Percentiles rank a stretch among this genome's conserved stretches.
Evolutionary conservation across 768 basidiomycete genomes (phyloP).

Genomic region (Mycena venus): DNA sequence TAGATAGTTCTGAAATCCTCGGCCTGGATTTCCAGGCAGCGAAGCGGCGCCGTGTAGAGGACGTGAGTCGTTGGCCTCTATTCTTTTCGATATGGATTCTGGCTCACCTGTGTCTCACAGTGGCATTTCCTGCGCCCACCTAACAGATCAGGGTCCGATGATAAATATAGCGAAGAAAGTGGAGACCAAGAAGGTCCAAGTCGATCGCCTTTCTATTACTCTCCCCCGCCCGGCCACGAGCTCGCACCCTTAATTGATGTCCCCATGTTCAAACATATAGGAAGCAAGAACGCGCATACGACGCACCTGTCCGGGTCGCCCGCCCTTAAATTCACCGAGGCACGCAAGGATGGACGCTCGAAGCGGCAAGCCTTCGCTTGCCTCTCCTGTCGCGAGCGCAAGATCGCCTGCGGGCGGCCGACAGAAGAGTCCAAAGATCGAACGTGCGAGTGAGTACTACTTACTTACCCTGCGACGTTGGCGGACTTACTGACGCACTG

Average conservation of each 20-base stretch:
- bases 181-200: background rate
- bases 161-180: background rate
- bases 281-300: background rate
- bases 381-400: slow-evolving; percentile 16
- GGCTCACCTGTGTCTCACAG: background rate
- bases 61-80: background rate
- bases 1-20: background rate
- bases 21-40: background rate
- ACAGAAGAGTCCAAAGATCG: background rate
- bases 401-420: slow-evolving; percentile 17
- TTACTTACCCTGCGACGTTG: no score
- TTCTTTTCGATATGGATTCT: background rate
- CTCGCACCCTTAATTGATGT: background rate
- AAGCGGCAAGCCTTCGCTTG: slow-evolving; percentile 10
- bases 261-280: background rate
- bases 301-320: background rate
- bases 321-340: slow-evolving; percentile 8
- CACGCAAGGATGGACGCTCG: slow-evolving; percentile 4
- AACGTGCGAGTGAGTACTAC: slow-evolving; percentile 14
- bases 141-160: background rate
- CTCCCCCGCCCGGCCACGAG: background rate
- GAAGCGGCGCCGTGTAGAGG: background rate
- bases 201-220: slow-evolving; percentile 1
- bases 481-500: background rate
- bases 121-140: background rate